These are phyloP conservation scores for Byssothecium circinans DNA, from an alignment of 2,329 filamentous ascomycete genomes.

Conservation along the genomic window DNA sequence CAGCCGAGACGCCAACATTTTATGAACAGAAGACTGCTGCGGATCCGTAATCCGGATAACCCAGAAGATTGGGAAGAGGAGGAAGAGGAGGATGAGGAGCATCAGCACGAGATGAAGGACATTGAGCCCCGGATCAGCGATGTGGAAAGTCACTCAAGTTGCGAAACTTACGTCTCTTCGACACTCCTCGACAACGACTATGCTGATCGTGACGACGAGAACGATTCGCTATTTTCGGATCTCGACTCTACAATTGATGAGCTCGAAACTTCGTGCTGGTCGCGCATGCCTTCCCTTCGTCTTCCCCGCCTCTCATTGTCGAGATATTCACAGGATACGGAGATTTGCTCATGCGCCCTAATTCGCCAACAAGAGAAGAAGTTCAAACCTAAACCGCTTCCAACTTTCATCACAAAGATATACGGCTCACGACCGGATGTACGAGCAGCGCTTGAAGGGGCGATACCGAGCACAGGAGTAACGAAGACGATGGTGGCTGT, in stretches of 20 bases:
- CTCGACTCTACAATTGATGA: conserved; percentile 7
- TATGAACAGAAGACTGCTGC: conserved; percentile 9
- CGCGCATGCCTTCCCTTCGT: conserved; percentile 3
- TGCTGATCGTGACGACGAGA: no score
- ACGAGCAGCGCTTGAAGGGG: conserved; percentile 3
- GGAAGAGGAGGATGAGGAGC: conserved; percentile 9
- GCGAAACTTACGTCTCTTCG: conserved; percentile 20
- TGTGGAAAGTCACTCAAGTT: conserved; percentile 9
- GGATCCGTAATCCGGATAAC: conserved; percentile 23
- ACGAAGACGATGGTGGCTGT: conserved; percentile 25
- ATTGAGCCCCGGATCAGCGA: conserved; percentile 10
- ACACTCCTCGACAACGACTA: conserved; percentile 25
- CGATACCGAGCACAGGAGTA: conserved; percentile 1
- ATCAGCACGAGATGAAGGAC: conserved; percentile 9
- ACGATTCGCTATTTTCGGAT: conserved; percentile 10
- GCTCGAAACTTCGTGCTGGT: conserved; percentile 1
- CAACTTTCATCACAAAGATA: conserved; percentile 8
- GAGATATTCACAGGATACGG: background rate
- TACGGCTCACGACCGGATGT: conserved; percentile 22
- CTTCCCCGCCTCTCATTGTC: background rate
- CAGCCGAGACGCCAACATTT: conserved; percentile 7
- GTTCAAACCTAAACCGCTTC: background rate
- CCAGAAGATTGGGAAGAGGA: conserved; percentile 20
- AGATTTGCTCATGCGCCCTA: conserved; percentile 19
- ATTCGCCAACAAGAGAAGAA: conserved; percentile 19